Evolutionary conservation across 352 stramenopile species (phyloP), one percentile per base, ranked within the genome.

Genomic region (Phytopythium oedochilum): DNA sequence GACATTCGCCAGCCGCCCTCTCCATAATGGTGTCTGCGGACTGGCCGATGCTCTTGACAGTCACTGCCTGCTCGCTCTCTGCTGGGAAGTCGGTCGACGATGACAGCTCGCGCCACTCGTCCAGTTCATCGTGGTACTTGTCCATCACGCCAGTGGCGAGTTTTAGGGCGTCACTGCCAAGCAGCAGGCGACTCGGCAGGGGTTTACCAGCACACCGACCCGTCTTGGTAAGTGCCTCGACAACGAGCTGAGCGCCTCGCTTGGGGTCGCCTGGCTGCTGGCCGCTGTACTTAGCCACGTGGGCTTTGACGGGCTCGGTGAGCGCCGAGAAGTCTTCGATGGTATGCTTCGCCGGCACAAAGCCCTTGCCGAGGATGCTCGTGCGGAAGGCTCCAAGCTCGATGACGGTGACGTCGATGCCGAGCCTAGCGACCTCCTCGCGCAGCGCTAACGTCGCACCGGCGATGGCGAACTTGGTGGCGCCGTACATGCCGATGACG

Each of bases 401-500:
- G 44, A 79, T 59, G 14, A 68, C 64, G 28, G 64, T 74, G 39
- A 76, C 69, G 29, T 78, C 63, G 53, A 78, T 75, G 15, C 66
- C 66, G 5, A 79, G 50, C 2, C 57, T 60, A 6, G 60, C 58
- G 32, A 79, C 61, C 28, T 76, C 70, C 3, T 64, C 59, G 3
- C 64, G 67, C 18, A 78, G 53, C 10, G 64, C 57, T 55, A 76
- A 42, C 2, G 70, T 64, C 48, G 75, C 57, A 0, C 64, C 69
- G 1, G 60, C 69, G 15, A 79, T 65, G 23, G 70, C 67, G 23
- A 75, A 79, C 52, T 76, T 79, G 49, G 70, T 76, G 3, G 66
- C 64, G 22, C 66, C 58, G 43, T 82, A 78, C 36, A 78, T 48
- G 17, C 69, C 64, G 20, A 65, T 66, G 10, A 54, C 57, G 0